phyloP scores from a whole-genome alignment of 768 basidiomycete genomes.

The Cytidiella melzeri region DNA sequence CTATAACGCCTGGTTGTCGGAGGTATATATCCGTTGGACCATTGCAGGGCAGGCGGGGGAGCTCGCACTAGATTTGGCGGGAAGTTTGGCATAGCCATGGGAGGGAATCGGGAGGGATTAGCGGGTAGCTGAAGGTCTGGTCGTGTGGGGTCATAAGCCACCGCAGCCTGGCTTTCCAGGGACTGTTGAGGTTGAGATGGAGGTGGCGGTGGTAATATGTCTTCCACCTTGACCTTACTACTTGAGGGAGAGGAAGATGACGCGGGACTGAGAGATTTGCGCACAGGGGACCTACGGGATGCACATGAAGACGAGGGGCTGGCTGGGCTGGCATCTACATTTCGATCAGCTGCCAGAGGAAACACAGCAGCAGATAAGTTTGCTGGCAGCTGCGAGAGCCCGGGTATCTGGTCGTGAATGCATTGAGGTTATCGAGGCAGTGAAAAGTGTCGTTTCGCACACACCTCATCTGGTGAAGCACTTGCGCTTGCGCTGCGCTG shows the following conservation, averaged over 20 bases:
- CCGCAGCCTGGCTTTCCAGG: neutral
- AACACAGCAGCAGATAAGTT: too few relatives aligned
- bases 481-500: too few relatives aligned
- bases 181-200: neutral
- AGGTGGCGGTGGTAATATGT: slow-evolving; percentile 1
- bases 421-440: too few relatives aligned
- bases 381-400: too few relatives aligned
- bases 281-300: neutral
- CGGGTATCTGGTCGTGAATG: too few relatives aligned
- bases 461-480: too few relatives aligned
- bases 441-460: too few relatives aligned
- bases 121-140: neutral
- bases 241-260: slow-evolving; percentile 33
- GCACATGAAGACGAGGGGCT: neutral
- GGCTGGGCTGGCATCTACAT: neutral
- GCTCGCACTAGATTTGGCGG: neutral
- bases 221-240: slow-evolving; percentile 26
- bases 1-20: neutral
- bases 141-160: neutral
- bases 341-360: neutral
- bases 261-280: neutral
- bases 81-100: neutral
- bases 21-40: slow-evolving; percentile 7
- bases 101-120: neutral
- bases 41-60: slow-evolving; percentile 1